Evolutionary conservation across 2,329 filamentous ascomycete species (phyloP), one percentile per base, ranked within the genome.

Genomic region (Cytospora schulzeri): DNA sequence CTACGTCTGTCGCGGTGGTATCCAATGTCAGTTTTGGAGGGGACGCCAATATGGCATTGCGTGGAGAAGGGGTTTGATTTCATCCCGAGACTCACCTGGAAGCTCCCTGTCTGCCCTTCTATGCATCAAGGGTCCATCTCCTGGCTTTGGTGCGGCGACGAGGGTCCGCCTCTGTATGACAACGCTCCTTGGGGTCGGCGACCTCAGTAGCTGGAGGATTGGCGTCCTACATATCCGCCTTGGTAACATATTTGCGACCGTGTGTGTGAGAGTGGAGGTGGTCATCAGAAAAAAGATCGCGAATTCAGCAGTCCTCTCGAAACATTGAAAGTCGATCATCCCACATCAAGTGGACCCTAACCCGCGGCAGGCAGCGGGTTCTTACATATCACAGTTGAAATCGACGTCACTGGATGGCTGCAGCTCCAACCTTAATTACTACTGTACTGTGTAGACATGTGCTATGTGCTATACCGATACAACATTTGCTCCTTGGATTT

Each of bases 31-130:
- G 48, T 29, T 19, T 29, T 48, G 24, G 15, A 14, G 38, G 31
- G 31, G 19, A n/a, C 11, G 24, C 11, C 4, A 22, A 9, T 24
- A 48, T 48, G 3, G 3, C 17, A n/a, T 22, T 24, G 45, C n/a
- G 2, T 9, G 35, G 22, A 12, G 24, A 28, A 12, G 28, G 35
- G 55, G 24, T 56, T 33, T 41, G n/a, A 19, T 11, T 31, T 31
- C 29, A 4, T 38, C n/a, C 35, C n/a, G 5, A 17, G 5, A 29
- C 76, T 62, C 74, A 89, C 87, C 83, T 68, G 88, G 88, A 22
- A 91, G 82, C 72, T 89, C 86, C 68, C 88, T 84, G 73, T 91
- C 87, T 45, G 86, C 77, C 66, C 87, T 80, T 69, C 88, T 81
- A 72, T 86, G 83, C 83, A 90, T 85, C 69, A 91, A 76, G 60